Evolutionary conservation across 2,329 filamentous ascomycete genomes (phyloP).

Genomic region (Colletotrichum sp.): DNA sequence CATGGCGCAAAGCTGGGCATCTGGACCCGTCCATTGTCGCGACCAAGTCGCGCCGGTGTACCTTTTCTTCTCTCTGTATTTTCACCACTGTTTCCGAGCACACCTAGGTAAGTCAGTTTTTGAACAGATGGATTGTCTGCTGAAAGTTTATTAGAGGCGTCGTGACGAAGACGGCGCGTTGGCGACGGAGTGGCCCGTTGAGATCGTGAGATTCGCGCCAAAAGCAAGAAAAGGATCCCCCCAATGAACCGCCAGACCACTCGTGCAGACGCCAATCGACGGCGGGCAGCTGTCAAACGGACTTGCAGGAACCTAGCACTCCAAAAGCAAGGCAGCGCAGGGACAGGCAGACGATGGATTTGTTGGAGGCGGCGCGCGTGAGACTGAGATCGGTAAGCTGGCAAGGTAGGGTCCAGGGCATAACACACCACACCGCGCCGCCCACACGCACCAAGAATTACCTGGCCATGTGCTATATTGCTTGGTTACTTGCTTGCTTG

Average conservation of each 20-base stretch:
- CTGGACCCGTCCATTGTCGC: background rate
- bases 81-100: background rate
- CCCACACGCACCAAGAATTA: background rate
- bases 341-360: slow-evolving; percentile 6
- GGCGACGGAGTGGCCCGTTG: background rate
- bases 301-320: background rate
- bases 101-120: background rate
- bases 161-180: background rate
- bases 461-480: background rate
- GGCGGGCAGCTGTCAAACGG: background rate
- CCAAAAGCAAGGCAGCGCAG: background rate
- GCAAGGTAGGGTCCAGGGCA: background rate
- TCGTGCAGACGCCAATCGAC: background rate
- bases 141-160: background rate
- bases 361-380: background rate
- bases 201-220: background rate
- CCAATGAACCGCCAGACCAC: background rate
- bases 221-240: background rate
- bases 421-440: background rate
- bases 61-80: background rate
- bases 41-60: background rate
- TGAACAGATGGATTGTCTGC: background rate
- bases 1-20: slow-evolving; percentile 1
- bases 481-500: background rate
- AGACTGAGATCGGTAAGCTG: background rate